Evolutionary conservation across 2,329 filamentous ascomycete genomes (phyloP).

Genomic region (Microdochium paspali): DNA sequence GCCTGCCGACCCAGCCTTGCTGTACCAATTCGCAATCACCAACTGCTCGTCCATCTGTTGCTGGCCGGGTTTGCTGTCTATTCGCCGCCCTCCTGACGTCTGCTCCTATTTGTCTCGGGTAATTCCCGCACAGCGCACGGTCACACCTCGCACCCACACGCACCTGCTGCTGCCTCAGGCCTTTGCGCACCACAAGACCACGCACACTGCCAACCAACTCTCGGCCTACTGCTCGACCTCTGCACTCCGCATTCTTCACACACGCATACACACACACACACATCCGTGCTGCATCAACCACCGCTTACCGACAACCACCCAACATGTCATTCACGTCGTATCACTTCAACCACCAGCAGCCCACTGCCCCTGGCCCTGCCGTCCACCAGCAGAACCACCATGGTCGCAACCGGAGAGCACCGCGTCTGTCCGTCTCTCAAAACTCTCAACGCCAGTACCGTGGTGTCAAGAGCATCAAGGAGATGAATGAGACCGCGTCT

Average conservation of each 20-base stretch:
- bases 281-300: not conserved
- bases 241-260: conserved; percentile 14
- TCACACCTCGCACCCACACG: not conserved
- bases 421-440: conserved; percentile 70
- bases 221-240: not conserved
- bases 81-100: not conserved
- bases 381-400: conserved; percentile 70
- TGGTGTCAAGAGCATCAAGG: conserved; percentile 76
- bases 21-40: not conserved
- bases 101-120: not conserved
- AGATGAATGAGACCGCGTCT: conserved; percentile 68
- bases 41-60: not conserved
- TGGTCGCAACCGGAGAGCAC: conserved; percentile 76
- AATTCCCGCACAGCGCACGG: not conserved
- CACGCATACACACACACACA: not conserved
- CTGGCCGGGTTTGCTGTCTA: not conserved
- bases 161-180: not conserved
- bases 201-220: not conserved
- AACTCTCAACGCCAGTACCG: conserved; percentile 82
- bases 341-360: conserved; percentile 50
- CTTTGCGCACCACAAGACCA: not conserved
- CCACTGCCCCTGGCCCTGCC: conserved; percentile 43
- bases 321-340: conserved; percentile 55
- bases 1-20: not conserved
- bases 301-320: not conserved